Conservation (phyloP, 2,329 filamentous ascomycete genomes). For the Trichoderma aggressivum region DNA sequence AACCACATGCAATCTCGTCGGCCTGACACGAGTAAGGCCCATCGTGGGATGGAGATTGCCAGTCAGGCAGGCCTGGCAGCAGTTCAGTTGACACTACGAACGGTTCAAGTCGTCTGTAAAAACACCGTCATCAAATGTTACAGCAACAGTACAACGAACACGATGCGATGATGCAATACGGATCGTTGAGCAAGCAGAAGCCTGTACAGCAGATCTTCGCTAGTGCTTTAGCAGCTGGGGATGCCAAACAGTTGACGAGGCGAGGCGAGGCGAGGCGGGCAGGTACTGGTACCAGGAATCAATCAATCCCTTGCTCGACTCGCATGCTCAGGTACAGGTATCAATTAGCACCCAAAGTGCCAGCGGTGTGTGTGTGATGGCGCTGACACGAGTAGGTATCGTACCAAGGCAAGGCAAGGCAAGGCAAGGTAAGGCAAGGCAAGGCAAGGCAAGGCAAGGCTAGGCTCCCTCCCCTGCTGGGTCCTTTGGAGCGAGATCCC, state of each 20-base stretch:
- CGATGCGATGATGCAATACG: neutral
- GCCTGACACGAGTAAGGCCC: neutral
- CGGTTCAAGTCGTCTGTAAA: neutral
- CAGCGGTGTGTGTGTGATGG: neutral
- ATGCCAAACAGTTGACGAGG: neutral
- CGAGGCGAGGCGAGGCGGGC: neutral
- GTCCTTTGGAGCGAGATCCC: neutral
- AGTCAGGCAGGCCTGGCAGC: neutral
- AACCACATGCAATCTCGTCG: neutral
- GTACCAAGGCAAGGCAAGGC: neutral
- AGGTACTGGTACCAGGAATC: neutral
- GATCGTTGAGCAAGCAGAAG: neutral
- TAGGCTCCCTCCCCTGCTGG: neutral
- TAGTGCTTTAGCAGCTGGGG: neutral
- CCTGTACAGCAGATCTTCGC: neutral
- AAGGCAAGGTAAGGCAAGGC: neutral
- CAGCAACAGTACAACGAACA: neutral
- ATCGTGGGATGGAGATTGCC: neutral
- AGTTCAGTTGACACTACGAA: neutral
- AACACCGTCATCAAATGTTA: neutral
- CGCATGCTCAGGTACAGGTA: neutral
- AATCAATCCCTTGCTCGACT: neutral
- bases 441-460: too few species aligned
- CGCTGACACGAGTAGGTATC: neutral
- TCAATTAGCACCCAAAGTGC: too few species aligned